Conservation (phyloP, 2,329 filamentous ascomycete genomes). For the Aspergillus novofumigatus region DNA sequence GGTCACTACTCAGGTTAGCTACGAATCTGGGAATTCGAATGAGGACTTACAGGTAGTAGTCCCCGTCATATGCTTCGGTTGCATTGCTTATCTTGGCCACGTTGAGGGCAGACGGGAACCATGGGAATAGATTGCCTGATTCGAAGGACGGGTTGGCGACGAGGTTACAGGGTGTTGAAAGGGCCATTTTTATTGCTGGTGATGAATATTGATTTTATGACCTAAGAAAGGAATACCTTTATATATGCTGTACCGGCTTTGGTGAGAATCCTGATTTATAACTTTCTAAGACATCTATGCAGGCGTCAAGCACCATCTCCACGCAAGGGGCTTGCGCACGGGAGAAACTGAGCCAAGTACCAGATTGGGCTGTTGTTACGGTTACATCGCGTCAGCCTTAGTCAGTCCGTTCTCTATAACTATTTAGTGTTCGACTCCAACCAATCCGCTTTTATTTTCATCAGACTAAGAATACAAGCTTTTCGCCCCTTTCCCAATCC, state of each 20-base stretch:
- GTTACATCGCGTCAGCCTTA: too few species aligned
- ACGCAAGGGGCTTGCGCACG: not conserved
- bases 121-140: constrained; percentile 16
- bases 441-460: too few species aligned
- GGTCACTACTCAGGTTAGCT: constrained; percentile 3
- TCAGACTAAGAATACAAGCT: too few species aligned
- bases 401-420: too few species aligned
- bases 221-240: too few species aligned
- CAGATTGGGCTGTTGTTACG: not conserved
- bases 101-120: constrained; percentile 16
- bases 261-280: not conserved
- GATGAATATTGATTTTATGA: not conserved
- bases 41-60: constrained; percentile 18
- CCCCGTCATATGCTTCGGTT: constrained; percentile 13
- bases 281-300: not conserved
- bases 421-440: too few species aligned
- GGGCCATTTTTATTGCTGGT: constrained; percentile 8
- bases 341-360: not conserved
- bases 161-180: constrained; percentile 16
- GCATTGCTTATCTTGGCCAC: constrained; percentile 17
- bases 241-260: not conserved
- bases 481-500: too few species aligned
- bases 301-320: not conserved
- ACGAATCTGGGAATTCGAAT: too few species aligned
- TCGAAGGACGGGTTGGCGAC: constrained; percentile 22